Conservation (phyloP, 2,329 filamentous ascomycete genomes). For the Colletotrichum sp. region DNA sequence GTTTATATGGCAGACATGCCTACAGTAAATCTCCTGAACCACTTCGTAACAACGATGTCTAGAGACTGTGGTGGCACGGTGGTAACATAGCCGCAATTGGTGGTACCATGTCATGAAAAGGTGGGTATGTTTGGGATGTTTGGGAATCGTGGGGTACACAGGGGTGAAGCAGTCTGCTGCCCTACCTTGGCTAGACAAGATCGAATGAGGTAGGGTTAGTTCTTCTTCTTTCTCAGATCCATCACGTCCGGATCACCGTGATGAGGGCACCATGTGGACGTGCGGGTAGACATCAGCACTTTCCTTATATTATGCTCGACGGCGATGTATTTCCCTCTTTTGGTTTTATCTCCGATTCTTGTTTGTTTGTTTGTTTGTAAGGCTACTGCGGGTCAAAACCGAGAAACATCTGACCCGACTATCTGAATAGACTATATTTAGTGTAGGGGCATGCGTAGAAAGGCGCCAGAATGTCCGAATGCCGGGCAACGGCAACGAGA, state of each 20-base stretch:
- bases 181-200: background rate
- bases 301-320: background rate
- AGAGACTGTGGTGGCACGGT: background rate
- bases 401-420: background rate
- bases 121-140: background rate
- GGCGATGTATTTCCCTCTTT: background rate
- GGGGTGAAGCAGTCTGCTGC: background rate
- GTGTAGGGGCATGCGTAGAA: background rate
- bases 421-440: background rate
- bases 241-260: background rate
- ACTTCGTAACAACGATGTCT: background rate
- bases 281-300: background rate
- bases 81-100: background rate
- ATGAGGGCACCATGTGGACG: background rate
- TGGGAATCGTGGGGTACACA: background rate
- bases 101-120: background rate
- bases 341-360: background rate
- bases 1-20: background rate
- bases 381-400: background rate
- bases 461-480: background rate
- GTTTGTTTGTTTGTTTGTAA: background rate
- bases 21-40: background rate
- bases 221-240: background rate
- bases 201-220: background rate
- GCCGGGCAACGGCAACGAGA: background rate